Evolutionary conservation across 768 basidiomycete genomes (phyloP), one percentile per base, ranked within the genome.

Genomic region (Clathrus columnatus): DNA sequence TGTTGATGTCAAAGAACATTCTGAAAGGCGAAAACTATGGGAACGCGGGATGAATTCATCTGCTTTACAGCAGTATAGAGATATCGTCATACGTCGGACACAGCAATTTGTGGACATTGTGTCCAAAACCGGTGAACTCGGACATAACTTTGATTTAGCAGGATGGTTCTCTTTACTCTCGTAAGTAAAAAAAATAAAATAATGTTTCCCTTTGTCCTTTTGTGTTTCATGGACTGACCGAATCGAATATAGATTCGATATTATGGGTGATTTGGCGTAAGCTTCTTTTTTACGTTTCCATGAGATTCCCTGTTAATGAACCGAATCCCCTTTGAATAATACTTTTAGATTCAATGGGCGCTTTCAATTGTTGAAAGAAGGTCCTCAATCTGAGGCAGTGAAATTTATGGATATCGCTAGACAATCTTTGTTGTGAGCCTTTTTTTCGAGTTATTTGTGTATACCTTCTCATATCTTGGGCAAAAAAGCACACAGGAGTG

Each of bases 11-110:
- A 63, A 66, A 1, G 73, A 78, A 36, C 80, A 82, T 57, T 66
- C 69, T 1, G 67, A 71, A 10, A 69, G 77, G 11, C 71, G 78
- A 11, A 70, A 71, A 23, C 68, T 75, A 1, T 81, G 79, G 79
- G 73, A 73, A 18, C 68, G 77, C 21, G 79, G 72, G 0, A 73
- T 81, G 65, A 77, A 65, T 47, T 71, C 72, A 14, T 57, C 65
- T 4, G 73, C 78, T 2, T 59, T 82, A 41, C 75, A 74, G 60
- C 75, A 72, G 16, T 80, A 79, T 54, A 72, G 77, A 56, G 59
- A 62, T 1, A 61, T 74, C 2, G 62, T 80, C 23, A 65, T 65
- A 1, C 61, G 62, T 20, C 62, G 77, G 11, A 71, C 68, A 2
- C 56, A 60, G 2, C 75, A 80, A 56, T 68, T 80, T 1, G 67